Base-by-base conservation (phyloP, 768 basidiomycete genomes). In the Podaxis carcinomalis region DNA sequence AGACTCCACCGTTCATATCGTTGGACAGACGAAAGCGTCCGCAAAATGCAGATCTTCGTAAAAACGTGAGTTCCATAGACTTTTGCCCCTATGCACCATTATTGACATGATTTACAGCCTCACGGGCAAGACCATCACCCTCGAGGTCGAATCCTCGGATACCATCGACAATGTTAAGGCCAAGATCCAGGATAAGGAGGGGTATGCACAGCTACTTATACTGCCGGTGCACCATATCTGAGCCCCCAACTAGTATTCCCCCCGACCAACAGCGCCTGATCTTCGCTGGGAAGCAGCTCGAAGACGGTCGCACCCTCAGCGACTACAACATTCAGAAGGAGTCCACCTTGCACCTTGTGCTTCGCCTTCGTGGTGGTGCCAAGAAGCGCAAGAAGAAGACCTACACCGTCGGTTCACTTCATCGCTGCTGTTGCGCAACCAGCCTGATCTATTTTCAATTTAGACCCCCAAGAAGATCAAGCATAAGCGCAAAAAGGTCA, bases 341-440 rank as follows among this genome's bases (percentile, higher is more conserved):
- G 80, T 97, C 95, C 35, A 98, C 96, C 63, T 90, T 99, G 62
- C 96, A 98, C 78, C 77, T 98, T 67, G 96, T 98, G 66, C 88
- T 98, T 69, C 91, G 97, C 71, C 91, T 99, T 56, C 93, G 95
- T 79, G 97, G 97, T 84, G 97, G 97, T 85, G 94, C 88, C 68
- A 98, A 98, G 89, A 98, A 98, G 88, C 89, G 96, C 77, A 98
- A 98, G 89, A 99, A 98, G 86, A 98, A 98, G 86, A 95, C 93
- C 58, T 98, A 98, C 90, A 95, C 88, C 81, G 92, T 93, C 52
- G 53, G 89, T 80, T 1, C 27, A n/a, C 51, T 10, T 21, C 36
- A 13, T 46, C 49, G 13, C 21, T 27, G 11, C 25, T 54, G 27
- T 42, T 32, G 32, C 13, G 13, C 13, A n/a, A 7, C 2, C 59